Percentiles rank a stretch among this genome's conserved stretches.
phyloP scores from a whole-genome alignment of 352 stramenopile species.

The Phytophthora citrophthora region DNA sequence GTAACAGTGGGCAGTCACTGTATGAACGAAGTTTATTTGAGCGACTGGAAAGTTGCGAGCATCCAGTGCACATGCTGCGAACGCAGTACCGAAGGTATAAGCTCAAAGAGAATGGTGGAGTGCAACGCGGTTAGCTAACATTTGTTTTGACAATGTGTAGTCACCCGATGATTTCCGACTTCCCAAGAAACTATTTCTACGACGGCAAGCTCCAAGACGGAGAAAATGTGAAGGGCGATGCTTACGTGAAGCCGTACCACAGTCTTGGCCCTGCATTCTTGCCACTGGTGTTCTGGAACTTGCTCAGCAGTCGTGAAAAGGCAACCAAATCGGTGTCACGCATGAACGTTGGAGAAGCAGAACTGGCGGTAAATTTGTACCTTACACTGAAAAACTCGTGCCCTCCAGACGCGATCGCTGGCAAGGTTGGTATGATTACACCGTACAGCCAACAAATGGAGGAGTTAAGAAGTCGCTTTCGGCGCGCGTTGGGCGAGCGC shows the following conservation, averaged over 20 bases:
- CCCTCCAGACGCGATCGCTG: slow-evolving; percentile 71
- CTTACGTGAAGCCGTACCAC: slow-evolving; percentile 84
- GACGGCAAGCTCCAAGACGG: slow-evolving; percentile 84
- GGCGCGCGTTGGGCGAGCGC: slow-evolving; percentile 58
- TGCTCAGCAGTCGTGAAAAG: slow-evolving; percentile 79
- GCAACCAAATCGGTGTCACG: slow-evolving; percentile 78
- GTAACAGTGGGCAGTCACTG: slow-evolving; percentile 79
- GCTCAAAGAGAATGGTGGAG: not conserved
- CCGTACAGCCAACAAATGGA: slow-evolving; percentile 92
- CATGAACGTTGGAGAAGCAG: slow-evolving; percentile 80
- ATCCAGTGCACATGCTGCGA: slow-evolving; percentile 91
- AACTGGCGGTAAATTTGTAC: slow-evolving; percentile 90
- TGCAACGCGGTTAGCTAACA: slow-evolving; percentile 7
- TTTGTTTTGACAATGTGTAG: slow-evolving; percentile 30
- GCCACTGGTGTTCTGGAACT: slow-evolving; percentile 89
- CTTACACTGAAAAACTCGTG: slow-evolving; percentile 87
- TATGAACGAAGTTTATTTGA: slow-evolving; percentile 95
- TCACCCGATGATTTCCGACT: slow-evolving; percentile 85
- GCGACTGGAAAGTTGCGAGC: slow-evolving; percentile 85
- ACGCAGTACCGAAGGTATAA: slow-evolving; percentile 85
- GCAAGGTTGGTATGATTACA: slow-evolving; percentile 90
- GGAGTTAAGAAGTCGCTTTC: slow-evolving; percentile 73
- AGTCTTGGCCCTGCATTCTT: slow-evolving; percentile 73
- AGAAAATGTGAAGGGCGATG: slow-evolving; percentile 70
- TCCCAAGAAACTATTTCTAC: slow-evolving; percentile 89